Evolutionary conservation across 768 basidiomycete species (phyloP), one percentile per base, ranked within the genome.

Genomic region (Russula virescens): DNA sequence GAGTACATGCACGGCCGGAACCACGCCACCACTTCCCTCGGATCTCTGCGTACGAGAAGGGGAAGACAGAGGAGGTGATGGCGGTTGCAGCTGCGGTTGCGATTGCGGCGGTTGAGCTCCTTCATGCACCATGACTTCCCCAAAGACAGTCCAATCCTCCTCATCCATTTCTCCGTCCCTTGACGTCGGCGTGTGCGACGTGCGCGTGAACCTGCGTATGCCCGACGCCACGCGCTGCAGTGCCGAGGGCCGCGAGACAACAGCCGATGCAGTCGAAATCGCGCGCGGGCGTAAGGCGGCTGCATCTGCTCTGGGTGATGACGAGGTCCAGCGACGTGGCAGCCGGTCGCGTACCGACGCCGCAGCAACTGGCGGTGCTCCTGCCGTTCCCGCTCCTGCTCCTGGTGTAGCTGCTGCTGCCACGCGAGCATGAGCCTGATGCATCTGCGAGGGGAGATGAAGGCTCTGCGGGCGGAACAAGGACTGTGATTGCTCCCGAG

Each of bases 61-160:
- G 5, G 34, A 43, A 43, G 42, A 48, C n/a, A 21, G 16, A 3
- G 21, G 23, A 3, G 11, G 47, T 0, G 47, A 10, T n/a, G 46
- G 23, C 5, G 34, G 2, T 5, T 23, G 19, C 1, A 1, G 5
- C 43, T 13, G 26, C 5, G 16, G 58, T n/a, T n/a, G n/a, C n/a
- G n/a, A 35, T 5, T 1, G 55, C 16, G 2, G 43, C 40, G 18
- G 7, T 5, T 21, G 48, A 43, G 43, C 21, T 3, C 10, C 51
- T 3, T 67, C 66, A 14, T 59, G 65, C 31, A n/a, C 40, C 64
- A 66, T 66, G 34, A 50, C 55, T 25, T 66, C 60, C 6, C 55
- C 45, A 21, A 68, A 68, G 14, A 68, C 65, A 14, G 64, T 57
- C 67, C 67, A 68, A 5, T 68, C 61, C 18, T 63, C 60, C 6